Evolutionary conservation across 2,329 filamentous ascomycete species (phyloP).

Genomic region (Hymenoscyphus scutula): DNA sequence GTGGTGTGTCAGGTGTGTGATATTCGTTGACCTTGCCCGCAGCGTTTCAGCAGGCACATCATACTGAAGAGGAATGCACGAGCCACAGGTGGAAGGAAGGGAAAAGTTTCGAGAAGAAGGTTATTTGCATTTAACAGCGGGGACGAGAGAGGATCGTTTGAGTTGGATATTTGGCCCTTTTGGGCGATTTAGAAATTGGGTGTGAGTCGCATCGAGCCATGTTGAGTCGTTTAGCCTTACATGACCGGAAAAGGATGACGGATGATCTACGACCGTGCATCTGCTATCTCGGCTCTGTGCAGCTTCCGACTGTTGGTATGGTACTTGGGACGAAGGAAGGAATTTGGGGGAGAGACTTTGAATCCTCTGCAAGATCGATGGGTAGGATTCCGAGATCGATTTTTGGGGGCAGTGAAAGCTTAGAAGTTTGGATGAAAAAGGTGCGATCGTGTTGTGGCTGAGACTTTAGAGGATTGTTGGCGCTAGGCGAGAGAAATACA

Average conservation of each 20-base stretch:
- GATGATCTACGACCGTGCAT: slow-evolving; percentile 10
- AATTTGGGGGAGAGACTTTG: neutral
- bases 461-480: neutral
- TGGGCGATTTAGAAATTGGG: neutral
- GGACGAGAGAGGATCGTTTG: neutral
- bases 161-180: neutral
- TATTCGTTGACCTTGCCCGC: slow-evolving; percentile 4
- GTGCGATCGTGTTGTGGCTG: neutral
- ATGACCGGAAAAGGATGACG: slow-evolving; percentile 1
- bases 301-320: neutral
- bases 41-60: slow-evolving; percentile 11
- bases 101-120: slow-evolving; percentile 13
- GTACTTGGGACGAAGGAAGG: slow-evolving; percentile 9
- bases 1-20: slow-evolving; percentile 8
- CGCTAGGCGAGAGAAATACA: neutral
- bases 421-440: neutral
- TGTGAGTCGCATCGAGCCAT: neutral
- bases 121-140: slow-evolving; percentile 3
- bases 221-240: neutral
- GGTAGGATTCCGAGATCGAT: slow-evolving; percentile 6
- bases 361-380: slow-evolving; percentile 7
- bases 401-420: neutral
- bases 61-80: slow-evolving; percentile 4
- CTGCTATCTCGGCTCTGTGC: neutral
- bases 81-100: slow-evolving; percentile 4